A percentile compares a stretch with the other conserved stretches of the same genome.
Evolutionary conservation across 805 yeast genomes (phyloP).

Genomic region (Suhomyces sp.): DNA sequence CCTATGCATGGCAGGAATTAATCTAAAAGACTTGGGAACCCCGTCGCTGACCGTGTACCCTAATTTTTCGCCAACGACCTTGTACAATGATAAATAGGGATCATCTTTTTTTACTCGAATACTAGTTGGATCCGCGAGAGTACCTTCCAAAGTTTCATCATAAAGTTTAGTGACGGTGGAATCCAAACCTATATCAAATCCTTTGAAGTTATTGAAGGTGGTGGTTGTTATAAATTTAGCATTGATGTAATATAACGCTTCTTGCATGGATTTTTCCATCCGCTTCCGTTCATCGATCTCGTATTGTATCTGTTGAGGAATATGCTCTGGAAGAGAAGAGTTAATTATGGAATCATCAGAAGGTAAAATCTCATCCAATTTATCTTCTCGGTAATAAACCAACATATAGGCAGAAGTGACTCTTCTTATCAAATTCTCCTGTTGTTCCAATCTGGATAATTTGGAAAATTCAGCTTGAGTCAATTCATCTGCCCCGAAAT

Average conservation of each 20-base stretch:
- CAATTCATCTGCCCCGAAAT: slow-evolving; percentile 76
- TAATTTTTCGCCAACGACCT: slow-evolving; percentile 45
- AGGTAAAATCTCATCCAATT: slow-evolving; percentile 55
- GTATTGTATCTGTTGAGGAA: slow-evolving; percentile 59
- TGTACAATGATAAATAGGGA: slow-evolving; percentile 49
- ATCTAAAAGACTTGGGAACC: slow-evolving; percentile 38
- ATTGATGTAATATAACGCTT: slow-evolving; percentile 45
- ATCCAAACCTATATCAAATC: slow-evolving; percentile 77
- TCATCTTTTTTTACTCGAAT: slow-evolving; percentile 57
- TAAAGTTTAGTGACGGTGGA: slow-evolving; percentile 42
- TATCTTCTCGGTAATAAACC: slow-evolving; percentile 76
- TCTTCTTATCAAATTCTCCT: slow-evolving; percentile 62
- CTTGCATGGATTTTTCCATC: slow-evolving; percentile 61
- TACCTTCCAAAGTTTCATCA: slow-evolving; percentile 48
- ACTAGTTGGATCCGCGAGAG: slow-evolving; percentile 45
- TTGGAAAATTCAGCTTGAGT: slow-evolving; percentile 46
- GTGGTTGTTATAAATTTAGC: slow-evolving; percentile 54
- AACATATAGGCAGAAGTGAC: slow-evolving; percentile 97
- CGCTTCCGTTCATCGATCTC: slow-evolving; percentile 61
- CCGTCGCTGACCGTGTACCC: slow-evolving; percentile 29
- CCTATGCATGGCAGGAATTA: slow-evolving; percentile 66
- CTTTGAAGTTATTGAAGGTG: slow-evolving; percentile 59
- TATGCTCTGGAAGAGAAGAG: slow-evolving; percentile 53
- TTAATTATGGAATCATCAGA: slow-evolving; percentile 49
- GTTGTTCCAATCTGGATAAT: slow-evolving; percentile 58